Percentiles rank a stretch among this genome's conserved stretches.
phyloP scores from a whole-genome alignment of 2,329 filamentous ascomycete genomes.

The Epichloe typhina region DNA sequence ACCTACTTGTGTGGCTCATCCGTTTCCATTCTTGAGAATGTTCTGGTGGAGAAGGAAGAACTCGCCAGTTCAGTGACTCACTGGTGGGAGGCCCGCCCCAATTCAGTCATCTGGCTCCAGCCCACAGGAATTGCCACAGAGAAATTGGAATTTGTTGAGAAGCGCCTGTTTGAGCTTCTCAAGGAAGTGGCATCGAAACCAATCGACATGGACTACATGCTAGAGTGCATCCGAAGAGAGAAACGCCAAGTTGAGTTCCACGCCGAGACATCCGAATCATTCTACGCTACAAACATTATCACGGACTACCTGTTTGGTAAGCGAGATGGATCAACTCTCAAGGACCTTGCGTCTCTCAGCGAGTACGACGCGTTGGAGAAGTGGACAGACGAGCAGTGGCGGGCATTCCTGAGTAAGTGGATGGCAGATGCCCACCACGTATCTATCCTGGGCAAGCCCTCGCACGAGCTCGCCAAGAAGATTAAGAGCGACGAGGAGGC shows the following conservation, averaged over 20 bases:
- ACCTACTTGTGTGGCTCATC: conserved; percentile 88
- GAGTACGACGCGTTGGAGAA: conserved; percentile 57
- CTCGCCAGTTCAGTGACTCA: conserved; percentile 77
- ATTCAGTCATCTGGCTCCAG: conserved; percentile 73
- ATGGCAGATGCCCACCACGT: conserved; percentile 75
- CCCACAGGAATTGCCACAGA: conserved; percentile 78
- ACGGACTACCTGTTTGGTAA: conserved; percentile 85
- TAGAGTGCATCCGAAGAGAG: conserved; percentile 74
- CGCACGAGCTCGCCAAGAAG: conserved; percentile 62
- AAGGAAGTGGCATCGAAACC: conserved; percentile 67
- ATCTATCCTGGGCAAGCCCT: conserved; percentile 79
- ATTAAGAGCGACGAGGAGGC: conserved; percentile 71
- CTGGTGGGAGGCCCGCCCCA: conserved; percentile 66
- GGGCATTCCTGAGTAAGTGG: conserved; percentile 68
- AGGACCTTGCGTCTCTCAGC: conserved; percentile 39
- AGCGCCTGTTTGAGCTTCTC: conserved; percentile 72
- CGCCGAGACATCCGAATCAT: conserved; percentile 67
- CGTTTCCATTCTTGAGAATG: conserved; percentile 81
- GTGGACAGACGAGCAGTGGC: conserved; percentile 81
- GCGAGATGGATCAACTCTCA: conserved; percentile 66
- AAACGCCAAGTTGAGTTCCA: conserved; percentile 70
- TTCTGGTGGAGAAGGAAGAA: conserved; percentile 84
- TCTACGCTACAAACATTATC: conserved; percentile 77
- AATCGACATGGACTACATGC: conserved; percentile 81
- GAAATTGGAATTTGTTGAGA: conserved; percentile 71